These are phyloP conservation scores for Podila minutissima DNA, from an alignment of 192 early-diverging fungal species.

Conservation along the genomic window DNA sequence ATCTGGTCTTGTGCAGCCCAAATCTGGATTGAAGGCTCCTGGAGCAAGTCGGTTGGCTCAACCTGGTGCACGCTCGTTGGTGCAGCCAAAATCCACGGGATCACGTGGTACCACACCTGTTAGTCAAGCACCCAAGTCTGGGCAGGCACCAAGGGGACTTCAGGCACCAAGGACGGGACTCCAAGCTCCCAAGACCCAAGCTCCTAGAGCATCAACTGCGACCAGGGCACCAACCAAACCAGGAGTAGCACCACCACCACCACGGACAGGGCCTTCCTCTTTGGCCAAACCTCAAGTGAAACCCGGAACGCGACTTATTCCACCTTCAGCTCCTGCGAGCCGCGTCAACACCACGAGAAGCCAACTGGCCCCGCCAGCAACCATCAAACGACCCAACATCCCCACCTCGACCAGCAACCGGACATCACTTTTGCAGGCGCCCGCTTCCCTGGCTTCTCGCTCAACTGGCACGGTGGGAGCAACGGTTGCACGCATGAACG, in stretches of 20 bases:
- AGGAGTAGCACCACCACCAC: conserved; percentile 7
- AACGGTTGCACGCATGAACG: not conserved
- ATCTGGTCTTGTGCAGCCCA: conserved; percentile 2
- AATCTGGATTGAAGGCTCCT: conserved; percentile 1
- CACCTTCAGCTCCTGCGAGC: not conserved
- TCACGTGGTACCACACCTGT: not conserved
- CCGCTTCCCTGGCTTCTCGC: not conserved
- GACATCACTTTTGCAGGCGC: conserved; percentile 14
- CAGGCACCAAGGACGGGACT: conserved; percentile 22
- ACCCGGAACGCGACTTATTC: not conserved
- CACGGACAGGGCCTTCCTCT: conserved; percentile 8
- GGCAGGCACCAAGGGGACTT: conserved; percentile 15
- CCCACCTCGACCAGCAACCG: not conserved
- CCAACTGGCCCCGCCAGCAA: not conserved
- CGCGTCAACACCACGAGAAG: not conserved
- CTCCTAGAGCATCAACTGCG: not conserved
- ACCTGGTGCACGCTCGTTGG: conserved; percentile 24
- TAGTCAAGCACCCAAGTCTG: conserved; percentile 9
- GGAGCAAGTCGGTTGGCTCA: conserved; percentile 23
- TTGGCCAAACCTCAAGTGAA: not conserved
- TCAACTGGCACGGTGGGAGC: conserved; percentile 1
- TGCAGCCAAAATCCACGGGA: conserved; percentile 4
- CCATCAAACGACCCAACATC: not conserved
- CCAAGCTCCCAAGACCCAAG: conserved; percentile 11
- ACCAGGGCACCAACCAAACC: not conserved